Conservation (phyloP, 495 filamentous ascomycete genomes). For the Neurospora sp. region DNA sequence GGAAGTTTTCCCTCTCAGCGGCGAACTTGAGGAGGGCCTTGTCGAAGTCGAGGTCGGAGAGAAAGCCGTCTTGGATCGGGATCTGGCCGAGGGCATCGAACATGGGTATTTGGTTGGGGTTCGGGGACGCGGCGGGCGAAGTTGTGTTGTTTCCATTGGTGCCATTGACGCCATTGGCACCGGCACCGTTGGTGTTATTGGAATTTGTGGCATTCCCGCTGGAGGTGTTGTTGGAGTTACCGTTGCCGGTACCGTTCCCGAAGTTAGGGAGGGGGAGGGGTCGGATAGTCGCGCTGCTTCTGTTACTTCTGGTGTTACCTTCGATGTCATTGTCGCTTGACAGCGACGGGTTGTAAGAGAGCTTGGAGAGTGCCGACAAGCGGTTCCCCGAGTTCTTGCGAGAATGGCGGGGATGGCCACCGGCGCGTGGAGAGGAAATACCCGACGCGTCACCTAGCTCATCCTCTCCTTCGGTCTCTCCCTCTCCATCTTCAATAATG, state of each 20-base stretch:
- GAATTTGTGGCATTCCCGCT: conserved; percentile 2
- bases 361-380: conserved; percentile 52
- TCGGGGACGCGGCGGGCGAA: conserved; percentile 3
- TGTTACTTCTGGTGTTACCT: conserved; percentile 63
- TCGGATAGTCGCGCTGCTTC: conserved; percentile 80
- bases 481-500: conserved; percentile 72
- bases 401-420: conserved; percentile 39
- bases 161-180: conserved; percentile 20
- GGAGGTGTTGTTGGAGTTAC: conserved; percentile 4
- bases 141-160: conserved; percentile 12
- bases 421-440: conserved; percentile 36
- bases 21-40: conserved; percentile 87
- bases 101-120: background rate
- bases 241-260: conserved; percentile 4
- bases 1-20: conserved; percentile 81
- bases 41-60: conserved; percentile 73
- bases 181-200: background rate
- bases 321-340: conserved; percentile 38
- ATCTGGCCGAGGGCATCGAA: conserved; percentile 7
- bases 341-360: conserved; percentile 35
- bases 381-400: conserved; percentile 57
- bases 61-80: conserved; percentile 17
- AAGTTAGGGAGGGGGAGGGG: conserved; percentile 30
- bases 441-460: conserved; percentile 38
- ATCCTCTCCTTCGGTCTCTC: conserved; percentile 11